Evolutionary conservation across 192 early-diverging fungal genomes (phyloP), one percentile per base, ranked within the genome.

Genomic region (Allomyces macrogynus): DNA sequence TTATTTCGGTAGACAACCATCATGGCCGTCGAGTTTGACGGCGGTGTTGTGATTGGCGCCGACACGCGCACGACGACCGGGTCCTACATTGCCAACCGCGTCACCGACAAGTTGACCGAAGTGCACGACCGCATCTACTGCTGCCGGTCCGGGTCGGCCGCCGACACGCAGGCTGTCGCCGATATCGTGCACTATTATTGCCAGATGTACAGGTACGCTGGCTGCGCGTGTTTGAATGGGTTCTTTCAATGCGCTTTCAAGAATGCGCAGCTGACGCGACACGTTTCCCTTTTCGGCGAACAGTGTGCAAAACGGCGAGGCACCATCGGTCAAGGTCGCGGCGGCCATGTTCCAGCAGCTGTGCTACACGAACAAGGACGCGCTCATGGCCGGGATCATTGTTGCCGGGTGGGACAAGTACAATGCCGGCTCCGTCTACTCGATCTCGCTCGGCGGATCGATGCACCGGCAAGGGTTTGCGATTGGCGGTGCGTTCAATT

Each of bases 151-250:
- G 96, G 96, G 64, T 86, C 83, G 63, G 93, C 96, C 60, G 94
- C 96, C 61, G 96, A 99, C 76, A 99, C 96, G 25, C 96, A 99
- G 76, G 94, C 95, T 20, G 79, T 99, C 9, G 91, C 96, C 26
- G 95, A 96, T 70, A 92, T 99, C 70, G 92, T 99, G 24, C 87
- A 88, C 67, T 99, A 96, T 75, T 88, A 99, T 67, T 79, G 93
- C 60, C 87, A 94, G 71, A 81, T 94, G 80, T 97, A 90, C 74
- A 76, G 80, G 84, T 92, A 81, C 69, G 83, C 73, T 24, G 62
- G 12, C 60, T 3, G 61, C 40, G 20, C 61, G 11, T 16, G 23
- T 24, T 62, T 60, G 12, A 18, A 63, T 42, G 57, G 14, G 22
- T 14, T 12, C 27, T 1, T 63, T 68, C 11, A 4, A 63, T 67